A percentile compares a stretch with the other conserved stretches of the same genome.
Conservation (phyloP, 2,329 filamentous ascomycete species). For the Coniella lustricola region DNA sequence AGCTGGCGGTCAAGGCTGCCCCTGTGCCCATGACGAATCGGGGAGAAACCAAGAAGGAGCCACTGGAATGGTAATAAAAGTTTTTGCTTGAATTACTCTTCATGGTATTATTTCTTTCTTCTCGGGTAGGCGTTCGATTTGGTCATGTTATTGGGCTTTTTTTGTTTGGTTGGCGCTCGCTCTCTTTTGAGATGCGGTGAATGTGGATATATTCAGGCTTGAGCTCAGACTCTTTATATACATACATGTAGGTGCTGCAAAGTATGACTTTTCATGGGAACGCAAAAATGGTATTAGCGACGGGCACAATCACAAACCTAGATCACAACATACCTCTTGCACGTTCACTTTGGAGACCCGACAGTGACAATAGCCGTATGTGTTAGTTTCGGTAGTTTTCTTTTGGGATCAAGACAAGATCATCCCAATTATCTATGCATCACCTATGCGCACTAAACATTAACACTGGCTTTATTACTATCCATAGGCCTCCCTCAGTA, state of each 20-base stretch:
- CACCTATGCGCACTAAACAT: no score
- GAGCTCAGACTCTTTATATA: neutral
- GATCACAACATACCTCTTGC: no score
- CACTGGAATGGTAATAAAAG: conserved; percentile 70
- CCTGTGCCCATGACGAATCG: conserved; percentile 84
- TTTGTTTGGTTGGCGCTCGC: no score
- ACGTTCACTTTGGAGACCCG: no score
- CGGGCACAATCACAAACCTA: conserved; percentile 2
- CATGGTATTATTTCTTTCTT: neutral
- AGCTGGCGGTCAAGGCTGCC: conserved; percentile 50
- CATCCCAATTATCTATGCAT: no score
- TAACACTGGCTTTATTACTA: neutral
- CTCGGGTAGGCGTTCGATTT: conserved; percentile 5
- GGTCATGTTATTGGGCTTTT: neutral
- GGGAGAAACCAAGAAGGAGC: conserved; percentile 76
- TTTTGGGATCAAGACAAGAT: no score
- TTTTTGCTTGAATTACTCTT: neutral
- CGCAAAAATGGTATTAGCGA: conserved; percentile 8
- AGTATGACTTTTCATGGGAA: neutral
- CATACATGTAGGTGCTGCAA: neutral
- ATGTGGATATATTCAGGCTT: neutral
- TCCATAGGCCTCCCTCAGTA: conserved; percentile 35
- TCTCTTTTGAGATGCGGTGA: neutral
- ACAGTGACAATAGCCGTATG: no score
- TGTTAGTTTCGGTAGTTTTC: no score